phyloP scores from a whole-genome alignment of 352 stramenopile genomes.

The Pythium phragmitis region DNA sequence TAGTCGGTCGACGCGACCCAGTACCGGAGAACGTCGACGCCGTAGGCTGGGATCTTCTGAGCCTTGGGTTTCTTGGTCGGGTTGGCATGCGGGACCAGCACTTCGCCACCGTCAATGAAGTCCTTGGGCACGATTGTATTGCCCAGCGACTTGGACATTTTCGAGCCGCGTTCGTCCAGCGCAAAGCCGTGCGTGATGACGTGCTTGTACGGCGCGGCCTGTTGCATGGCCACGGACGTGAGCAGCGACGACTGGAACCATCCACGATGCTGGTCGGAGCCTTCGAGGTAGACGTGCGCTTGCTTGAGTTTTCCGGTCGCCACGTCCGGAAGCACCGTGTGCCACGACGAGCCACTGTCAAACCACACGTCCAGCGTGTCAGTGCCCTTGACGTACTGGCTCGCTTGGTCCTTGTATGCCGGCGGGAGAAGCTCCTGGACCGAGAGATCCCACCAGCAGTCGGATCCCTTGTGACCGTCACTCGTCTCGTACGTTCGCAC shows the following conservation, averaged over 20 bases:
- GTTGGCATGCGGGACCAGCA: slow-evolving; percentile 72
- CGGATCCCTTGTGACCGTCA: slow-evolving; percentile 86
- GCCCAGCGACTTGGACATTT: slow-evolving; percentile 99
- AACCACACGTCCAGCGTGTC: slow-evolving; percentile 99
- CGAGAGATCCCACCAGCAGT: slow-evolving; percentile 95
- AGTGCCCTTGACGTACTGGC: slow-evolving; percentile 93
- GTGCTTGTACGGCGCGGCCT: slow-evolving; percentile 92
- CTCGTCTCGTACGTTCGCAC: slow-evolving; percentile 44
- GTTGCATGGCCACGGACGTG: slow-evolving; percentile 88
- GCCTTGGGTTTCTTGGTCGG: slow-evolving; percentile 45
- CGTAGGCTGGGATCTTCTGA: slow-evolving; percentile 89
- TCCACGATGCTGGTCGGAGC: slow-evolving; percentile 96
- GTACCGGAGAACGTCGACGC: slow-evolving; percentile 96
- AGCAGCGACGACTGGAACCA: slow-evolving; percentile 99
- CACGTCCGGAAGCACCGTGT: slow-evolving; percentile 57
- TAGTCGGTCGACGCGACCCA: slow-evolving; percentile 98
- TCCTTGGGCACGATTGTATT: slow-evolving; percentile 94
- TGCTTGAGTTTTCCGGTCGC: slow-evolving; percentile 65
- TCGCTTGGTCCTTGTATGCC: slow-evolving; percentile 58
- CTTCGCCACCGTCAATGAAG: slow-evolving; percentile 92
- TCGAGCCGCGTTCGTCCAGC: slow-evolving; percentile 97
- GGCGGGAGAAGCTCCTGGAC: slow-evolving; percentile 66
- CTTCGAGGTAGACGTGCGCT: slow-evolving; percentile 97
- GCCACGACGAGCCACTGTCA: slow-evolving; percentile 91
- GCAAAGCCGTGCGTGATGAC: slow-evolving; percentile 99